These are phyloP conservation scores for Cryptosporidium xiaoi DNA, from an alignment of 169 alveolate genomes.

Conservation along the genomic window DNA sequence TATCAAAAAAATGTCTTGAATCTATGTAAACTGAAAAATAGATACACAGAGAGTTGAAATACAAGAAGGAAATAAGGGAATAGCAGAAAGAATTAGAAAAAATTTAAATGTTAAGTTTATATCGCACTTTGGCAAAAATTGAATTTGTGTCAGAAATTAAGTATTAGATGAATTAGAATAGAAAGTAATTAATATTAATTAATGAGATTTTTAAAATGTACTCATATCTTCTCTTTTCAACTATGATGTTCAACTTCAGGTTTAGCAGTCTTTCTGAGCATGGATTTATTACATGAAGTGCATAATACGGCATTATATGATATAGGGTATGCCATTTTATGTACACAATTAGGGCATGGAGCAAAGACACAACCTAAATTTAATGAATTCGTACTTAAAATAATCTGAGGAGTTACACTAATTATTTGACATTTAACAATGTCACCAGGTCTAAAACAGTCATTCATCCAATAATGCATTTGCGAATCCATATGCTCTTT, in stretches of 20 bases:
- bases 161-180: no score
- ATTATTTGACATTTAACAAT: constrained; percentile 40
- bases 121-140: no score
- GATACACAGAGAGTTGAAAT: no score
- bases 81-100: no score
- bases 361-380: constrained; percentile 58
- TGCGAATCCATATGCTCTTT: constrained; percentile 58
- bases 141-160: no score
- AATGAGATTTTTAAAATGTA: background rate
- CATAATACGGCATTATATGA: constrained; percentile 73
- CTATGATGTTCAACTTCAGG: constrained; percentile 5
- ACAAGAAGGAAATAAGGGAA: no score
- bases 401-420: constrained; percentile 50
- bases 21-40: no score
- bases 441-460: constrained; percentile 68
- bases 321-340: constrained; percentile 69
- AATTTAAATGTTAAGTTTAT: no score
- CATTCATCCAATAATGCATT: constrained; percentile 59
- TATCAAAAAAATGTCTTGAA: no score
- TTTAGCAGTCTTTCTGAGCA: constrained; percentile 65
- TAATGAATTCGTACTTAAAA: constrained; percentile 37
- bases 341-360: constrained; percentile 38
- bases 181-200: background rate
- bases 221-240: no score
- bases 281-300: constrained; percentile 27